Conservation (phyloP, 169 alveolate genomes). For the Cyclospora cayetanensis region DNA sequence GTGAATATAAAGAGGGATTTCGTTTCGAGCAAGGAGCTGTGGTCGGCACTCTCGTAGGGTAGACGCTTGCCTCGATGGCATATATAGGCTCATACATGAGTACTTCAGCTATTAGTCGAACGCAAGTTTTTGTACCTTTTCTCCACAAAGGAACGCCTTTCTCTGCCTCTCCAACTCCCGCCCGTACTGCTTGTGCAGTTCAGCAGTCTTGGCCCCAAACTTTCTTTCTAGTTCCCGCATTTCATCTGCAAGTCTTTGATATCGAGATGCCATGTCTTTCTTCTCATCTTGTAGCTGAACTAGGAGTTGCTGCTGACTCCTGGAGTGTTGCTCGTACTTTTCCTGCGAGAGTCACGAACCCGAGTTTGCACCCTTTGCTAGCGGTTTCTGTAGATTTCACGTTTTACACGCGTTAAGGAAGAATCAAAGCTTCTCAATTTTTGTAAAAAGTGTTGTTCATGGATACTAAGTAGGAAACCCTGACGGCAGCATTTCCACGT, state of each 20-base stretch:
- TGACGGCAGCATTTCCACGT: no score
- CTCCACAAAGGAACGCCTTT: constrained; percentile 22
- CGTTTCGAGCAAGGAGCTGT: neutral
- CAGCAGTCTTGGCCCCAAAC: constrained; percentile 37
- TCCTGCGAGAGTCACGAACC: constrained; percentile 6
- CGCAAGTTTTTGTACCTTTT: constrained; percentile 20
- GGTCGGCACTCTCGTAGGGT: neutral
- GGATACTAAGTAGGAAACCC: neutral
- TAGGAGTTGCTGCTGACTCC: constrained; percentile 34
- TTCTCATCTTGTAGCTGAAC: constrained; percentile 57
- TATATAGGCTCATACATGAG: neutral
- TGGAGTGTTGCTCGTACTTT: constrained; percentile 46
- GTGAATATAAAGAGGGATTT: no score
- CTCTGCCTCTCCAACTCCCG: constrained; percentile 62
- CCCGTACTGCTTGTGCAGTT: constrained; percentile 31
- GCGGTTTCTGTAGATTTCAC: neutral
- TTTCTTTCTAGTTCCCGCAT: constrained; percentile 45
- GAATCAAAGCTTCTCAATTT: neutral
- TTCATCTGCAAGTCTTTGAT: constrained; percentile 36
- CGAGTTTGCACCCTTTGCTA: neutral
- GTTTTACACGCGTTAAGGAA: neutral
- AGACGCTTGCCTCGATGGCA: neutral
- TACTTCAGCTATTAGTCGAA: neutral
- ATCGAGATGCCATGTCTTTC: constrained; percentile 13
- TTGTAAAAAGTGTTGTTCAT: neutral